Evolutionary conservation across 2,329 filamentous ascomycete species (phyloP), one percentile per base, ranked within the genome.

Genomic region (Penicillium sp.): DNA sequence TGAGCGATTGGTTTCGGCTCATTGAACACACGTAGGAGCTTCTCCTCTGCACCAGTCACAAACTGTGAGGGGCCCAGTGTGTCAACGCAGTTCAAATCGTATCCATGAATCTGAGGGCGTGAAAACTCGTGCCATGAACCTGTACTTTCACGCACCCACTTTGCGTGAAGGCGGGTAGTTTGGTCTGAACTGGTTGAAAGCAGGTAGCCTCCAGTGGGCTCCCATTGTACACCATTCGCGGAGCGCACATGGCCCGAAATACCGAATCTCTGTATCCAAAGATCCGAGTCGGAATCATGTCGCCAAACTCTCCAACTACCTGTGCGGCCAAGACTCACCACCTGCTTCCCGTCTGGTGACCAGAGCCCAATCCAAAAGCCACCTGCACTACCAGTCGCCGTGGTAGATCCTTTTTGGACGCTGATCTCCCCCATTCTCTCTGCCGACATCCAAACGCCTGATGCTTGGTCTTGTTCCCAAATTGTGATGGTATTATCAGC

Each of bases 331-430:
- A 99, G 83, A 60, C 91, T 93, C 5, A 89, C 88, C 15, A 97
- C 88, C 1, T 86, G 86, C 17, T 80, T 79, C 9, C 90, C 91
- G 62, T 88, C 82, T 3, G 91, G 90, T 6, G 90, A 89, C 94
- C 94, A 99, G 0, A 97, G 81, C 0, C 93, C 93, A 13, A 90
- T 92, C 93, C 94, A 99, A 73, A 97, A 97, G 0, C 94, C 94
- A 61, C 94, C 94, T 1, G 92, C 91, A 73, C 93, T 97, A 47
- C 94, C 94, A 0, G 94, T 99, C 0, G 94, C 94, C 4, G 93
- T 96, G 0, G 94, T 97, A 0, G 94, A 94, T 9, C 94, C 94
- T 72, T 99, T 97, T 69, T 96, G 91, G 17, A 89, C 85, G 73
- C 91, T 97, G 56, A 97, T 95, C 75, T 97, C 94, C 45, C 94